Evolutionary conservation across 306 rosid species (phyloP).

Genomic region (Cicer pinnatifidum): DNA sequence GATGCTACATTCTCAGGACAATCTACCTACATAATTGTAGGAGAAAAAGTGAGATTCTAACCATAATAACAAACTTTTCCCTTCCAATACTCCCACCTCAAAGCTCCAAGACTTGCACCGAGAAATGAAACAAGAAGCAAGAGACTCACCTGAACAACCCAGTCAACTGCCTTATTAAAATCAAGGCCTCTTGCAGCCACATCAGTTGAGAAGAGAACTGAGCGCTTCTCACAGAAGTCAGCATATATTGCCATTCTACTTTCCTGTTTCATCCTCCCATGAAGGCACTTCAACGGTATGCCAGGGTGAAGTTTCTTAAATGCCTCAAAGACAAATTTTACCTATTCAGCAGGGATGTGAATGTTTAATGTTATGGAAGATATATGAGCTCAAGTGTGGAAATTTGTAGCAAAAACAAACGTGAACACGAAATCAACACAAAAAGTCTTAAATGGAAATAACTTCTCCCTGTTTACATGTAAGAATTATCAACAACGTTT

Average conservation of each 20-base stretch:
- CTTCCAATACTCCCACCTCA: slow-evolving; percentile 3
- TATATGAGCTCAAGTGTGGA: slow-evolving; percentile 8
- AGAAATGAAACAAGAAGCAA: slow-evolving; percentile 34
- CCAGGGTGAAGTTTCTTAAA: slow-evolving; percentile 93
- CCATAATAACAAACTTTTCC: slow-evolving; percentile 20
- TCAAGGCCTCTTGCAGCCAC: slow-evolving; percentile 97
- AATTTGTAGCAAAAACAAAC: slow-evolving; percentile 20
- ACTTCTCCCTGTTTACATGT: neutral
- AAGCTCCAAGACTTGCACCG: neutral
- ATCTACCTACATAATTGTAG: slow-evolving; percentile 63
- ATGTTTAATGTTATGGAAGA: slow-evolving; percentile 38
- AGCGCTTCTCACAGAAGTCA: slow-evolving; percentile 74
- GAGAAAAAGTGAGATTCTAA: slow-evolving; percentile 25
- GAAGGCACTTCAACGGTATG: slow-evolving; percentile 83
- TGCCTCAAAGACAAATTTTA: slow-evolving; percentile 79
- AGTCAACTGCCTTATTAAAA: slow-evolving; percentile 88
- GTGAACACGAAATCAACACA: slow-evolving; percentile 27
- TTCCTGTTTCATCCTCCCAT: slow-evolving; percentile 90
- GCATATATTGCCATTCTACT: slow-evolving; percentile 78
- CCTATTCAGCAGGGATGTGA: slow-evolving; percentile 52
- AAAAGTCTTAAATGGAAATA: slow-evolving; percentile 7
- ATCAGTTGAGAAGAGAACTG: slow-evolving; percentile 89
- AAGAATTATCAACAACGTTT: slow-evolving; percentile 3
- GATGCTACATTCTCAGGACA: slow-evolving; percentile 89
- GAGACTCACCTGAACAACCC: slow-evolving; percentile 92